These are phyloP conservation scores for Ogataea paraovalis DNA, from an alignment of 805 yeast genomes.

Conservation along the genomic window DNA sequence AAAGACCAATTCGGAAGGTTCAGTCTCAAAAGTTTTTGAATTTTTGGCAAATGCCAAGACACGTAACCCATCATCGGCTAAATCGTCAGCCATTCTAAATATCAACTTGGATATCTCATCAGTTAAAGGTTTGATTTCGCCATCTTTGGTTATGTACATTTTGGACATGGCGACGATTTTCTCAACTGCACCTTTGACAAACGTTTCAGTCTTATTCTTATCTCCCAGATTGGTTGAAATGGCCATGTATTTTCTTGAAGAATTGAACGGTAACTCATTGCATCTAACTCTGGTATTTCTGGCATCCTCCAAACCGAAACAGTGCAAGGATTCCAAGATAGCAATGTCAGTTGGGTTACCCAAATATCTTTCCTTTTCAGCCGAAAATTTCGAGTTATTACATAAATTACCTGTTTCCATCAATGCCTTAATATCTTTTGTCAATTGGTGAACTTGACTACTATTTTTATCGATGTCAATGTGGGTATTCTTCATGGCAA, in stretches of 20 bases:
- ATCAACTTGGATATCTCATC: slow-evolving; percentile 46
- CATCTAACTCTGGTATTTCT: slow-evolving; percentile 58
- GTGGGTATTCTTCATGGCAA: slow-evolving; percentile 46
- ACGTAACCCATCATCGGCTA: slow-evolving; percentile 84
- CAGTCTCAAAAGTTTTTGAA: slow-evolving; percentile 33
- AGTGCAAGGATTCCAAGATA: slow-evolving; percentile 65
- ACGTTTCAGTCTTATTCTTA: slow-evolving; percentile 50
- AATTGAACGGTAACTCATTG: slow-evolving; percentile 80
- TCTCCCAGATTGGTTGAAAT: slow-evolving; percentile 61
- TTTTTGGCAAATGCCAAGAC: slow-evolving; percentile 75
- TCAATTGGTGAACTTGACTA: slow-evolving; percentile 40
- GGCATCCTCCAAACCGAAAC: slow-evolving; percentile 67
- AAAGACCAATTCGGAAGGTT: slow-evolving; percentile 63
- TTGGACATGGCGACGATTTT: slow-evolving; percentile 58
- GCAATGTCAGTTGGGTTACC: slow-evolving; percentile 98
- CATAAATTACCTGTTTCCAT: slow-evolving; percentile 69
- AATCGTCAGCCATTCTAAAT: slow-evolving; percentile 49
- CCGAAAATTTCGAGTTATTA: slow-evolving; percentile 68
- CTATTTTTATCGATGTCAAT: slow-evolving; percentile 42
- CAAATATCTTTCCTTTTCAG: slow-evolving; percentile 63
- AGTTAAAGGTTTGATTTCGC: slow-evolving; percentile 56
- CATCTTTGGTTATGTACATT: slow-evolving; percentile 54
- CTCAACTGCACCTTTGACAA: slow-evolving; percentile 91
- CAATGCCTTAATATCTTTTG: slow-evolving; percentile 51
- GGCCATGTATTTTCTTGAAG: slow-evolving; percentile 88